Conservation (phyloP, 495 filamentous ascomycete species). For the Parathielavia hyrcaniae region DNA sequence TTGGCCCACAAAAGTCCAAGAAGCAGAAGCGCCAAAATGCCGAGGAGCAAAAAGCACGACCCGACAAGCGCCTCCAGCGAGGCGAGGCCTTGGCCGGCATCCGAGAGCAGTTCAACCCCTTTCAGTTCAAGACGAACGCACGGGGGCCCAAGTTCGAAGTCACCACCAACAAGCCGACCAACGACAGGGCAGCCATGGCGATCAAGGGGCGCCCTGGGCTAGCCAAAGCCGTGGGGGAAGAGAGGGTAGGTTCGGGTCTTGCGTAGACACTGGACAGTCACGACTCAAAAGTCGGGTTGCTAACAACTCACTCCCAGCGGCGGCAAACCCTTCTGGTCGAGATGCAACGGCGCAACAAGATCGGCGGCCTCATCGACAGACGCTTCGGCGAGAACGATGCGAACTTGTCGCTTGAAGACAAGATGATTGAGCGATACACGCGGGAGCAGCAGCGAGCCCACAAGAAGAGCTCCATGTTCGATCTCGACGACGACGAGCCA, state of each 20-base stretch:
- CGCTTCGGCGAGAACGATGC: constrained; percentile 96
- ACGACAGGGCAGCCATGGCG: constrained; percentile 46
- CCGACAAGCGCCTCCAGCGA: constrained; percentile 64
- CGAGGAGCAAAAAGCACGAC: constrained; percentile 53
- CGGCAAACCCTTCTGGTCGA: constrained; percentile 75
- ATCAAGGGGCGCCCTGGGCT: constrained; percentile 67
- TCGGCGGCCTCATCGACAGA: constrained; percentile 84
- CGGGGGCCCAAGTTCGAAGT: constrained; percentile 69
- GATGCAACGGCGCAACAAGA: constrained; percentile 79
- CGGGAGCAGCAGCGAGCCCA: constrained; percentile 67
- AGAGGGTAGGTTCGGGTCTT: constrained; percentile 55
- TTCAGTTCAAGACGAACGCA: constrained; percentile 73
- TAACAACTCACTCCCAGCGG: constrained; percentile 43
- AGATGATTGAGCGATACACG: constrained; percentile 83
- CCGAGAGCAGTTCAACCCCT: constrained; percentile 93
- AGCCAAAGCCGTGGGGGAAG: constrained; percentile 79
- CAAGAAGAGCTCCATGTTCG: constrained; percentile 73
- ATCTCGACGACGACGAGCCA: constrained; percentile 79
- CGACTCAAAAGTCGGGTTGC: background rate
- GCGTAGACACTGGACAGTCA: background rate
- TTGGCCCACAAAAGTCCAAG: constrained; percentile 83
- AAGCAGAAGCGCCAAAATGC: constrained; percentile 75
- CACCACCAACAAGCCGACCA: constrained; percentile 53
- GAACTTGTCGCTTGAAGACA: constrained; percentile 87
- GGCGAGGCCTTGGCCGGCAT: constrained; percentile 71